Evolutionary conservation across 352 stramenopile species (phyloP), one percentile per base, ranked within the genome.

Genomic region (Globisporangium viniferum): DNA sequence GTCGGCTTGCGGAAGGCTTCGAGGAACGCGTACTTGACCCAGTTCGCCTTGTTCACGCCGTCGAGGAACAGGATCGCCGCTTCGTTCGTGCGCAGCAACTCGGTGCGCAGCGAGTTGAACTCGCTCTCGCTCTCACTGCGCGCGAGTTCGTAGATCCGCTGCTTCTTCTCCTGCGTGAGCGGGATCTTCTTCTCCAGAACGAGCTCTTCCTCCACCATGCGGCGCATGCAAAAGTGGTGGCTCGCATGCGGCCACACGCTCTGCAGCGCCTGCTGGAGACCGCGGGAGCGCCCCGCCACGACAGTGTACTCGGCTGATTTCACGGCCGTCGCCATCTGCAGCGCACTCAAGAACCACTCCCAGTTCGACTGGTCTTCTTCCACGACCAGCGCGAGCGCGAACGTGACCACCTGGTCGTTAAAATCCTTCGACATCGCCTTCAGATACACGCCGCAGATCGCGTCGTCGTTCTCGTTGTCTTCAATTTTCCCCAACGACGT

Each of bases 21-120:
- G 8, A 91, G 59, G 62, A 93, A 93, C 2, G 83, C 83, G 59
- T 90, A 93, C 65, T 92, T 91, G 58, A 93, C 83, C 86, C 86
- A 93, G 41, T 80, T 82, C 2, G 79, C 69, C 27, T 80, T 77
- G 46, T 80, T 75, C 18, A 93, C 66, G n/a, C 70, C 69, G 56
- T 93, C 83, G 39, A 93, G 69, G 62, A 82, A 86, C 33, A 77
- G 64, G 35, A 90, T 75, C 5, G 71, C 73, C 0, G 79, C 72
- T 68, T 89, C 83, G 29, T 82, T 89, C 46, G 79, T 86, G 49
- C 77, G 73, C 39, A 78, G 24, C 2, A 93, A 62, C 51, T 84
- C 81, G 15, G 77, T 68, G 29, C 82, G 83, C 56, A 90, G 72
- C 15, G 77, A 74, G 67, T 88, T 87, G 67, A 82, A 93, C 71